Base-by-base conservation (phyloP, 495 filamentous ascomycete species). In the Talaromyces ruber region DNA sequence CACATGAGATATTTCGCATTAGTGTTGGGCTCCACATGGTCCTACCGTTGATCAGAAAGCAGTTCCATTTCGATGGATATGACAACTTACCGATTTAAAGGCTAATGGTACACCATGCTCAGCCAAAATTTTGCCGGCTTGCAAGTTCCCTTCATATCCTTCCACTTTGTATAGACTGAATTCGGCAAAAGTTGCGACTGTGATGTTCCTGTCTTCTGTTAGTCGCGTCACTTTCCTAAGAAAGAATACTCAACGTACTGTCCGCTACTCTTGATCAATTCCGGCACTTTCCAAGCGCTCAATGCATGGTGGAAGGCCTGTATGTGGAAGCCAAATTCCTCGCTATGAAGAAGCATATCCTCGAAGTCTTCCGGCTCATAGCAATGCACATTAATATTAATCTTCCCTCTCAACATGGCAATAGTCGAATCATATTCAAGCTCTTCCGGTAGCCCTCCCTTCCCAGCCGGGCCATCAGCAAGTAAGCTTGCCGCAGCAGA, bases 261-360 rank as follows among this genome's bases (percentile, higher is more conserved):
- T n/a, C 68, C 66, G 56, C 67, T 67, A 24, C 64, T 68, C 68
- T 81, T 82, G 47, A 84, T 67, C 52, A 82, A 67, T 58, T 88
- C 84, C 0, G 85, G 84, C 3, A 87, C 79, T 26, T 86, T 65
- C 69, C 74, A 87, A 1, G 85, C 84, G 62, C 82, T 76, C 58
- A 86, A 80, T 9, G 85, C 85, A 65, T 88, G 85, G 68, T 88
- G 85, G 66, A 88, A 87, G 0, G 85, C 84, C 7, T 79, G 74
- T 30, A 87, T 67, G 21, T 75, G 68, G 66, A 87, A 86, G 63
- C 81, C 79, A 73, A 88, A 88, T 70, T 88, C 85, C 62, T 87
- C 84, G 6, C 78, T 83, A 66, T 86, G 83, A 51, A 79, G 75
- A 6, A 87, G 74, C 64, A 87, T 83, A 29, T 82, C 81, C 67